These are phyloP conservation scores for Pholiota microspora DNA, from an alignment of 768 basidiomycete species.

Conservation along the genomic window DNA sequence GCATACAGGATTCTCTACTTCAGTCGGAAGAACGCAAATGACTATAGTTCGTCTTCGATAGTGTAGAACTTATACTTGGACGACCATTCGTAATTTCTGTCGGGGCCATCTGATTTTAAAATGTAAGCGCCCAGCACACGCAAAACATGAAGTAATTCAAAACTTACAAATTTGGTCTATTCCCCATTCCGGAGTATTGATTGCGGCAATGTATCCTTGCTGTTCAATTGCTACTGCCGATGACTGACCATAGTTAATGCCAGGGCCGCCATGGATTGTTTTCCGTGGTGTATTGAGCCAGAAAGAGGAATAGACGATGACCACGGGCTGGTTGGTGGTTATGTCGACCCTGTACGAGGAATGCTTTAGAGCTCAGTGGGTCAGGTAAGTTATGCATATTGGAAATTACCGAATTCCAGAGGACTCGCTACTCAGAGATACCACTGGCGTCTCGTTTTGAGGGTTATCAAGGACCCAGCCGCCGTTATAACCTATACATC, in stretches of 20 bases:
- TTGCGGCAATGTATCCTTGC: conserved; percentile 51
- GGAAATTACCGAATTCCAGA: conserved; percentile 46
- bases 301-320: conserved; percentile 48
- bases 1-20: too few relatives aligned
- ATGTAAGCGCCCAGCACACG: not conserved
- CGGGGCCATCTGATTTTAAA: conserved; percentile 34
- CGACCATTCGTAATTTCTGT: conserved; percentile 42
- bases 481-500: conserved; percentile 48
- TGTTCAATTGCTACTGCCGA: conserved; percentile 53
- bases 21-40: not conserved
- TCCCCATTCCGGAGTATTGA: conserved; percentile 54
- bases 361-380: too few relatives aligned
- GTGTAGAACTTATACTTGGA: conserved; percentile 48
- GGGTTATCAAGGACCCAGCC: conserved; percentile 47
- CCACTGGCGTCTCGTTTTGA: conserved; percentile 24
- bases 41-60: conserved; percentile 1
- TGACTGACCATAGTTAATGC: conserved; percentile 36
- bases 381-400: not conserved
- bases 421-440: conserved; percentile 43
- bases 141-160: not conserved
- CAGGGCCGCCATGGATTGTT: conserved; percentile 45
- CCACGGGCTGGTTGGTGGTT: conserved; percentile 47
- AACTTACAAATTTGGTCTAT: conserved; percentile 52
- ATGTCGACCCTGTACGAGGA: conserved; percentile 40
- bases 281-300: conserved; percentile 48